These are phyloP conservation scores for Fusarium sp. DNA, from an alignment of 2,329 filamentous ascomycete species.

Conservation along the genomic window DNA sequence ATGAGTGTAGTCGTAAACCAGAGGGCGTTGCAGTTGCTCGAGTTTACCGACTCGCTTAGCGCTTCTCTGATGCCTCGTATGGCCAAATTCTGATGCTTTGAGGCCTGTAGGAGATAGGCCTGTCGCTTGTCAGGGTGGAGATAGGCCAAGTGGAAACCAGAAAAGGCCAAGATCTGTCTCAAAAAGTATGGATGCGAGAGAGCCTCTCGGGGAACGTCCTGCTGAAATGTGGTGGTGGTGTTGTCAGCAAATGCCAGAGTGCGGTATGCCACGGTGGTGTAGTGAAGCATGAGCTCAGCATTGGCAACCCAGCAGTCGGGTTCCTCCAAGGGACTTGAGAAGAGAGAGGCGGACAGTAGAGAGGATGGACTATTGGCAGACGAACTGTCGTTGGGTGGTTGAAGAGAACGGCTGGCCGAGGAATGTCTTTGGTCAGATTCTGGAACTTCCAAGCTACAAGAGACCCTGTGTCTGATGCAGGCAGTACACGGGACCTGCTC, in stretches of 20 bases:
- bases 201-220: conserved; percentile 23
- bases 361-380: conserved; percentile 10
- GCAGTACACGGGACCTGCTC: conserved; percentile 25
- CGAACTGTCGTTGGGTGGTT: conserved; percentile 4
- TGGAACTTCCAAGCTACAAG: conserved; percentile 18
- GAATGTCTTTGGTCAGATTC: not conserved
- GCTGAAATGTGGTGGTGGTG: conserved; percentile 20
- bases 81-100: conserved; percentile 31
- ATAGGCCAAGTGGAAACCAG: conserved; percentile 31
- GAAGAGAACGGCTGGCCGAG: conserved; percentile 4
- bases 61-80: conserved; percentile 28
- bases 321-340: conserved; percentile 4
- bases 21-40: conserved; percentile 24
- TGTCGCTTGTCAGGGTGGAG: conserved; percentile 19
- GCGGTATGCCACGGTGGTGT: conserved; percentile 31
- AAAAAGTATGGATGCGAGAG: conserved; percentile 29
- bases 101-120: conserved; percentile 13
- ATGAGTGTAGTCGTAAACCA: conserved; percentile 17
- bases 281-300: conserved; percentile 33
- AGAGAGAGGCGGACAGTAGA: conserved; percentile 11
- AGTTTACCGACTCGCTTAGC: not conserved
- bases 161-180: conserved; percentile 28
- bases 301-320: conserved; percentile 25
- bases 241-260: conserved; percentile 24
- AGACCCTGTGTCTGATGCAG: conserved; percentile 23